These are phyloP conservation scores for Nemania abortiva DNA, from an alignment of 2,329 filamentous ascomycete genomes.

Conservation along the genomic window DNA sequence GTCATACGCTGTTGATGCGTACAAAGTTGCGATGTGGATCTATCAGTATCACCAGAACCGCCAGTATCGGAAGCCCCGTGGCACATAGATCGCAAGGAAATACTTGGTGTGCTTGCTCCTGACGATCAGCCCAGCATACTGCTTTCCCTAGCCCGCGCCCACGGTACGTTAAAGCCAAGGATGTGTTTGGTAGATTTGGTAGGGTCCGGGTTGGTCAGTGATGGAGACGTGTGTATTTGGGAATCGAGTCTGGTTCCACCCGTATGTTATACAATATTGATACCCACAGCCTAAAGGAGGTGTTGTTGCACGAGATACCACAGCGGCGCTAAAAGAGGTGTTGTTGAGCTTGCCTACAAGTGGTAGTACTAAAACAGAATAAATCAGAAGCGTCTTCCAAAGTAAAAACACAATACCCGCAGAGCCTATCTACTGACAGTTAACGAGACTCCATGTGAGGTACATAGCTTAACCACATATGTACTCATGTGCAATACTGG, in stretches of 20 bases:
- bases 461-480: too few species aligned
- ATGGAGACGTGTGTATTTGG: constrained; percentile 11
- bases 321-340: not conserved
- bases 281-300: constrained; percentile 32
- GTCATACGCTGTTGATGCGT: not conserved
- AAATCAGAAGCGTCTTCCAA: not conserved
- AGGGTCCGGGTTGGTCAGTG: not conserved
- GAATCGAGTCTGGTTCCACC: constrained; percentile 11
- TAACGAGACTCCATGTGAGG: too few species aligned
- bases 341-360: not conserved
- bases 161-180: not conserved
- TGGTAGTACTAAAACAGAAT: not conserved
- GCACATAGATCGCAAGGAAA: constrained; percentile 16
- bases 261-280: constrained; percentile 31
- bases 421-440: too few species aligned
- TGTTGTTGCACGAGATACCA: constrained; percentile 14
- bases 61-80: not conserved
- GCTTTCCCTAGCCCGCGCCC: not conserved
- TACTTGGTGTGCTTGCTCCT: not conserved
- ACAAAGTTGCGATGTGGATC: not conserved
- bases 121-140: not conserved
- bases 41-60: not conserved
- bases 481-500: too few species aligned
- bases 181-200: not conserved
- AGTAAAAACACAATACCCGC: not conserved